Evolutionary conservation across 1,139 yeast genomes (phyloP), one percentile per base, ranked within the genome.

Genomic region (Geotrichum candidum): DNA sequence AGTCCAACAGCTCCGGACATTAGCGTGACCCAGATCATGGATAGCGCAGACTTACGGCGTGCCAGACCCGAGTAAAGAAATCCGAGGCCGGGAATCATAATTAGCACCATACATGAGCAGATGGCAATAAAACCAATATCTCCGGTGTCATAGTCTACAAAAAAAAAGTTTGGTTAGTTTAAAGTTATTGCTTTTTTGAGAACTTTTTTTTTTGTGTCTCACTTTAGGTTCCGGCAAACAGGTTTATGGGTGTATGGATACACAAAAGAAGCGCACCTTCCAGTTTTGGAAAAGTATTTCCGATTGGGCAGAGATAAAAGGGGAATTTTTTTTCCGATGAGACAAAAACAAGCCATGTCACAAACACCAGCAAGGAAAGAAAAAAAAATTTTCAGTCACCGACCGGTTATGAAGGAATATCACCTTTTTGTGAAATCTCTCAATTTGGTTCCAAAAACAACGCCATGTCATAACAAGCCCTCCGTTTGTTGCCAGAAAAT

Each of bases 11-110:
- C 81, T n/a, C 90, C 85, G 5, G 92, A 83, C 83, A 88, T 83
- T 59, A 90, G 74, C 15, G 85, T 85, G 22, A 87, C 85, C 90
- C 96, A 91, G 60, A 94, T 86, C 84, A 91, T 83, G 27, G 96
- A 88, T 59, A 92, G 79, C 0, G 98, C 97, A 33, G 92, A 86
- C 75, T 92, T 92, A 71, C 98, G 81, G 71, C 98, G 81, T 27
- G 97, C 95, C 66, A 94, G 80, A 15, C 99, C 99, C 7, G 96
- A 88, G 75, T 94, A 94, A 57, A 94, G 80, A 73, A 92, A 90
- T 6, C 96, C 97, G 70, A 94, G 84, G 31, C 98, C 98, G 45
- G 97, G 97, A 38, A 94, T 84, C 98, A 94, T 94, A 69, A 92
- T 81, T 78, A 95, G 83, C 57, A 94, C 96, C 72, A 90, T 78